Evolutionary conservation across 2,329 filamentous ascomycete genomes (phyloP).

Genomic region (Beauveria australis): DNA sequence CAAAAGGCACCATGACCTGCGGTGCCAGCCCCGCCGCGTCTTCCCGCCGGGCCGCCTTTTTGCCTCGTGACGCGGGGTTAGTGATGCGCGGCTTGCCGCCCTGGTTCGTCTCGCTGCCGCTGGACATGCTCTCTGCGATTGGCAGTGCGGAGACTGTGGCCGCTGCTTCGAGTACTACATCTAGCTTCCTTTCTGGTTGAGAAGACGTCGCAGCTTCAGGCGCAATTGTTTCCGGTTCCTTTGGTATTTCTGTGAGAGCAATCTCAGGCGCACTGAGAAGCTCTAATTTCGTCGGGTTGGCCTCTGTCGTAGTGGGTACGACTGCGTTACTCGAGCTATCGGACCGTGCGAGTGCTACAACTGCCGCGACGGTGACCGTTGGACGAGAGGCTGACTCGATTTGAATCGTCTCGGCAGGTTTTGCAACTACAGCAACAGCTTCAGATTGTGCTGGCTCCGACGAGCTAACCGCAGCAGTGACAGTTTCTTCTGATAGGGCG

Average conservation of each 20-base stretch:
- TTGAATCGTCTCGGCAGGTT: neutral
- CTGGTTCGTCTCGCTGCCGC: neutral
- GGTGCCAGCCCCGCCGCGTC: constrained; percentile 43
- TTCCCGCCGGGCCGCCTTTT: constrained; percentile 43
- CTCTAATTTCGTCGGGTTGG: neutral
- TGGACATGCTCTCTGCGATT: neutral
- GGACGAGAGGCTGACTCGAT: neutral
- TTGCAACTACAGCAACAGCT: neutral
- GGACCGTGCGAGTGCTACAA: neutral
- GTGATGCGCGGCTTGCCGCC: constrained; percentile 19
- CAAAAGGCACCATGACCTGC: constrained; percentile 31
- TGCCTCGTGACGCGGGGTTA: constrained; percentile 45
- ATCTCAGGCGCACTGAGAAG: neutral
- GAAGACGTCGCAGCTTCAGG: neutral
- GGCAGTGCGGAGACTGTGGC: neutral
- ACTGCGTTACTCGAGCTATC: neutral
- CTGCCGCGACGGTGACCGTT: neutral
- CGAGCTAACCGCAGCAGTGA: neutral
- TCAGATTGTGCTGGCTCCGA: neutral
- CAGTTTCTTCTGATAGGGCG: neutral
- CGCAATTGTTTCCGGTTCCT: neutral
- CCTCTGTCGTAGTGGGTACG: neutral
- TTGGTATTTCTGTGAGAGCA: neutral
- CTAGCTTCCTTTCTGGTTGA: neutral
- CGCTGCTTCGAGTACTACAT: neutral